These are phyloP conservation scores for Escovopsis sp. DNA, from an alignment of 2,329 filamentous ascomycete species.

Conservation along the genomic window DNA sequence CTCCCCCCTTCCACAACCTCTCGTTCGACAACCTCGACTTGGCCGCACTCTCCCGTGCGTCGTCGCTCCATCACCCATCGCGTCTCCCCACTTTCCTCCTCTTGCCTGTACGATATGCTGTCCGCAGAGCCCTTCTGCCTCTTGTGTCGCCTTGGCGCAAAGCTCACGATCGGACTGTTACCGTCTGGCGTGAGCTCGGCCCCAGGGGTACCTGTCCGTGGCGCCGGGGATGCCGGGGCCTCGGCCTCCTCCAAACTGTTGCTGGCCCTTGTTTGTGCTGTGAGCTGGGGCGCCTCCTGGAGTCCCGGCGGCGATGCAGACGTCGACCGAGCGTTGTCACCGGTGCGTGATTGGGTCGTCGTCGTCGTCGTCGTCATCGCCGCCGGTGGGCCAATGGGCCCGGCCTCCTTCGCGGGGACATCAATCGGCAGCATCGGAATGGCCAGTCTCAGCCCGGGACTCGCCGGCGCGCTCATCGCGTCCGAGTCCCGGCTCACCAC, in stretches of 20 bases:
- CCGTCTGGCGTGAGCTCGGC: constrained; percentile 1
- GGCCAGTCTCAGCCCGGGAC: constrained; percentile 35
- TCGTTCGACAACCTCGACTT: constrained; percentile 49
- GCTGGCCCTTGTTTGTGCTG: not conserved
- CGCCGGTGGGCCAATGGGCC: not conserved
- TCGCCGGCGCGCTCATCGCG: constrained; percentile 29
- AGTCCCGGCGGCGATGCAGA: not conserved
- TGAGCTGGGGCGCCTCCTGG: not conserved
- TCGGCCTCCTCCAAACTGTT: not conserved
- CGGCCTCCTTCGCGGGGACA: constrained; percentile 1
- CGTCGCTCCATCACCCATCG: constrained; percentile 58
- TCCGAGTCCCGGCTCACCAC: constrained; percentile 34
- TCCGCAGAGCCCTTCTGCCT: constrained; percentile 44
- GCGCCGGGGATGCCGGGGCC: not conserved
- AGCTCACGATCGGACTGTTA: constrained; percentile 5
- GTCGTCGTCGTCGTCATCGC: not conserved
- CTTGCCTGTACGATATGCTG: constrained; percentile 55
- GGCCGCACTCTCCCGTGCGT: constrained; percentile 48
- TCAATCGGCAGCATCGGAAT: constrained; percentile 11
- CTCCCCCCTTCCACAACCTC: constrained; percentile 46
- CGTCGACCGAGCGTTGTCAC: not conserved
- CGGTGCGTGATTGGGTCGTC: not conserved
- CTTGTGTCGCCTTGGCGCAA: constrained; percentile 28
- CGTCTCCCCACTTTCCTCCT: constrained; percentile 42
- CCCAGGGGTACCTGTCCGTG: constrained; percentile 1